Evolutionary conservation across 345 rosid species (phyloP).

Genomic region (Camelina neglecta): DNA sequence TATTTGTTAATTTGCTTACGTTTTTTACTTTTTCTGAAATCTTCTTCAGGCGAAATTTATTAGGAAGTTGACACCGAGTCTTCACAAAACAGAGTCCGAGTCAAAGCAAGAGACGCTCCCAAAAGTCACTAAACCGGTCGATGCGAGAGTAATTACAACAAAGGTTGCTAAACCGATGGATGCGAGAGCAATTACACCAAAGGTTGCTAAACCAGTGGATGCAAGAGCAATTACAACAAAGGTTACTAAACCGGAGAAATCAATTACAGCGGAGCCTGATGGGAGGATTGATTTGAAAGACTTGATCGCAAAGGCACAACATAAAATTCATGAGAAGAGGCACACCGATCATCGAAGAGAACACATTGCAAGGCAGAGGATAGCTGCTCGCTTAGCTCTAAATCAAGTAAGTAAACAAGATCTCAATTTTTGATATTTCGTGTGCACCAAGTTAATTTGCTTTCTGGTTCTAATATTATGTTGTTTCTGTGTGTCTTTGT

Average conservation of each 20-base stretch:
- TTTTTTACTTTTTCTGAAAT: background rate
- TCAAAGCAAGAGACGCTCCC: background rate
- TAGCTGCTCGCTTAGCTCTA: slow-evolving; percentile 14
- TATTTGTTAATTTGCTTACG: background rate
- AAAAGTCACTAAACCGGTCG: background rate
- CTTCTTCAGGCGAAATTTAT: background rate
- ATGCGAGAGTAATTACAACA: too few relatives aligned
- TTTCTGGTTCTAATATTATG: background rate
- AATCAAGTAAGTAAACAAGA: background rate
- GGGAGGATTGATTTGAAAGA: background rate
- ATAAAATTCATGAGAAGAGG: background rate
- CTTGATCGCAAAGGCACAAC: slow-evolving; percentile 1
- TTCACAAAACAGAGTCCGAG: background rate
- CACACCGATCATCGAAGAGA: background rate
- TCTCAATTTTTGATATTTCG: background rate
- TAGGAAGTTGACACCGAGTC: background rate
- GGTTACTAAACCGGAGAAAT: background rate
- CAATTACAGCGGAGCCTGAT: background rate
- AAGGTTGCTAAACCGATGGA: too few relatives aligned
- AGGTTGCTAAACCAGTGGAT: background rate
- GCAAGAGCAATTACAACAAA: background rate
- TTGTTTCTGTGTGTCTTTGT: too few relatives aligned
- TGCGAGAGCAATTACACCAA: too few relatives aligned
- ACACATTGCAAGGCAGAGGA: background rate
- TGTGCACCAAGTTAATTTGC: background rate